Conservation (phyloP, 192 early-diverging fungal genomes). For the Bifiguratus adelaidae region DNA sequence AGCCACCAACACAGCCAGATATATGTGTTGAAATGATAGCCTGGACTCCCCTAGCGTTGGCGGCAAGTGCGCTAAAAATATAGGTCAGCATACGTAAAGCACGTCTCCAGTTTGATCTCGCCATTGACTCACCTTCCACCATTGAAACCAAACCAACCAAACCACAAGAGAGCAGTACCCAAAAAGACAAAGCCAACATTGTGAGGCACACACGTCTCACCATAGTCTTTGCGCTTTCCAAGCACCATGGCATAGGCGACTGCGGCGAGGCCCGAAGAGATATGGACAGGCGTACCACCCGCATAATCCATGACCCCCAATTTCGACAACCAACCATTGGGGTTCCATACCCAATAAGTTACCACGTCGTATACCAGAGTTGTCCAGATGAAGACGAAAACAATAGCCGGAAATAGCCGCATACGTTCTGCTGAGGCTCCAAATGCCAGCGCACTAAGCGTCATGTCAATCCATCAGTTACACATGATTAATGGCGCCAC, state of each 20-base stretch:
- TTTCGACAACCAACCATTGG: slow-evolving; percentile 65
- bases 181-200: slow-evolving; percentile 77
- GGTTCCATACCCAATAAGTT: slow-evolving; percentile 77
- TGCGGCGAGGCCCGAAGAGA: slow-evolving; percentile 64
- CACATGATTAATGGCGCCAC: not conserved
- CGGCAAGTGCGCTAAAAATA: slow-evolving; percentile 54
- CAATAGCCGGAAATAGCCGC: slow-evolving; percentile 47
- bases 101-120: too few relatives aligned
- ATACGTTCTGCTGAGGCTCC: slow-evolving; percentile 68
- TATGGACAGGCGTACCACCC: slow-evolving; percentile 80
- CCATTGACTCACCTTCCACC: too few relatives aligned
- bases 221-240: slow-evolving; percentile 66
- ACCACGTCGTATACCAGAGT: slow-evolving; percentile 62
- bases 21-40: slow-evolving; percentile 68
- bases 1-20: slow-evolving; percentile 53
- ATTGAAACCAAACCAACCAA: slow-evolving; percentile 86
- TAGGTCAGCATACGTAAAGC: too few relatives aligned
- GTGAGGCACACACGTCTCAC: slow-evolving; percentile 63
- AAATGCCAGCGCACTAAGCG: slow-evolving; percentile 42
- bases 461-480: not conserved
- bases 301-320: slow-evolving; percentile 81
- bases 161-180: slow-evolving; percentile 75
- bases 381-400: slow-evolving; percentile 58
- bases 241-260: slow-evolving; percentile 76
- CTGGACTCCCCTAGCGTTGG: slow-evolving; percentile 60